Base-by-base conservation (phyloP, 768 basidiomycete species). In the Thelephora aurantiotincta region DNA sequence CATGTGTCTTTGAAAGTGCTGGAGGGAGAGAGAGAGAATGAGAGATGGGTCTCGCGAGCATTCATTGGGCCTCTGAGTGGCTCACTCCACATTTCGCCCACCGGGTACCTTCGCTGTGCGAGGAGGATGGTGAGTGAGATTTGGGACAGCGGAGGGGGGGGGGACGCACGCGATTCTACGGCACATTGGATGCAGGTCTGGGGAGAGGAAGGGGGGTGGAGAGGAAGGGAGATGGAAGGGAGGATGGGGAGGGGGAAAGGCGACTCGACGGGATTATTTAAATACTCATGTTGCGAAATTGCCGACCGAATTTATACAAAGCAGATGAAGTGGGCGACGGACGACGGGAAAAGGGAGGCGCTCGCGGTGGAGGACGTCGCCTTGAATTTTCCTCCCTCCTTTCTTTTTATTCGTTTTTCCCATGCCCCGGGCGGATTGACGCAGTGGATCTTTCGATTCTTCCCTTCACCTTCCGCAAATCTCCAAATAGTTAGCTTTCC, bases 1-100 rank as follows among this genome's bases (percentile, higher is more conserved):
- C 35, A 78, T 61, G 52, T 84, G 83, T 46, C 83, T 77, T 62
- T 86, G 84, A 58, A 86, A 87, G 60, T 87, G 84, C 84, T 87
- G 52, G 20, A 48, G 41, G 20, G n/a, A n/a, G n/a, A n/a, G n/a
- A 33, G 7, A 48, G 14, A 43, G 33, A 16, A 33, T 43, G 34
- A 41, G 35, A 18, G 38, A 11, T 14, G 19, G 38, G 52, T 54
- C 46, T 51, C 51, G 50, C 53, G 42, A n/a, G 48, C 43, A n/a
- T 50, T 33, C 36, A 33, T 19, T 46, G 22, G 16, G 26, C 41
- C 18, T 35, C 33, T 44, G 37, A 13, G 50, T 19, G 33, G 51
- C 65, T 47, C 63, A 86, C 83, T 55, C 78, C 77, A 61, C 84
- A 87, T 50, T 68, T 71, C 47, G 68, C 64, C 83, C 83, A 87